Evolutionary conservation across 306 rosid genomes (phyloP), one percentile per base, ranked within the genome.

Genomic region (Spatholobus suberectus): DNA sequence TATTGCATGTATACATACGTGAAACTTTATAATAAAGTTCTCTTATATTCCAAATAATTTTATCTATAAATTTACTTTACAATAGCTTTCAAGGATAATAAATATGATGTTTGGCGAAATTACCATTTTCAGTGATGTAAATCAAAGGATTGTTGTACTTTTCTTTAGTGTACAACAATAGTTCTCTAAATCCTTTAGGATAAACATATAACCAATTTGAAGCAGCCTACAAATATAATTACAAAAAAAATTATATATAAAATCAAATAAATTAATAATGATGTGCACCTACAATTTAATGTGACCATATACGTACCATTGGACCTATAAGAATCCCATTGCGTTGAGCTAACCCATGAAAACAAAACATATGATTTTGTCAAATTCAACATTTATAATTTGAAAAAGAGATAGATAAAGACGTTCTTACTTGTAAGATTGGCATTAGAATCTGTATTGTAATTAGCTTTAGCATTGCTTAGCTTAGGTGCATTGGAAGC

Each of bases 71-170:
- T 62, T 62, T 32, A 63, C 17, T 63, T 61, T 13, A 6, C 5
- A 32, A 32, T 3, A 63, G 1, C 5, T 4, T n/a, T 5, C n/a
- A n/a, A 75, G 3, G 41, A 68, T 5, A 67, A 67, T 4, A 52
- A 29, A 76, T 5, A 57, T 79, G n/a, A 57, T 40, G 9, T 52
- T n/a, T 20, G 6, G 2, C 15, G 1, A 34, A 80, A 6, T 80
- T 86, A 91, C 95, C 93, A 68, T 91, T 91, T 83, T 89, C 96
- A 5, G 89, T 89, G 2, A 93, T 89, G 70, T 89, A 93, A 49
- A 88, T 86, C 23, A 89, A 52, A 11, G 91, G 94, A 27, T 88
- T 86, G 11, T 88, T 67, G 49, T 89, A 93, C 83, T 81, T 91
- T 37, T 7, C 15, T 78, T 81, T 89, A 2, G 35, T 67, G 73